Conservation (phyloP, 2,329 filamentous ascomycete genomes). For the Colletotrichum truncatum region DNA sequence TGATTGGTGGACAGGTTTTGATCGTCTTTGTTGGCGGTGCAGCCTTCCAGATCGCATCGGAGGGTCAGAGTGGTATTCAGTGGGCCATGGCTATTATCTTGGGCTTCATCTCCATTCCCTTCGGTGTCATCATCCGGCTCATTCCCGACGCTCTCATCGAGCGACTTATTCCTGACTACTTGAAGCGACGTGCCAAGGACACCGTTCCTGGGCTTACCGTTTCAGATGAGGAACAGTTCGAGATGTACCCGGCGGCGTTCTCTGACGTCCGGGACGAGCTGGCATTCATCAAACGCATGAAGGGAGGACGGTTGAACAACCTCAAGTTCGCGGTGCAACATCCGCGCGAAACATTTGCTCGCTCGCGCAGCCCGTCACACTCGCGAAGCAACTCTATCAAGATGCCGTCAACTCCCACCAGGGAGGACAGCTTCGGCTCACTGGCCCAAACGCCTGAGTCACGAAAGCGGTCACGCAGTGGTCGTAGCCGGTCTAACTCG, state of each 20-base stretch:
- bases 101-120: slow-evolving; percentile 84
- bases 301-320: slow-evolving; percentile 83
- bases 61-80: slow-evolving; percentile 73
- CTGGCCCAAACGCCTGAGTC: slow-evolving; percentile 66
- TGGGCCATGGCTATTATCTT: slow-evolving; percentile 91
- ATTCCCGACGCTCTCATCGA: slow-evolving; percentile 78
- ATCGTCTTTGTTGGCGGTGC: slow-evolving; percentile 88
- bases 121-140: slow-evolving; percentile 82
- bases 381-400: slow-evolving; percentile 71
- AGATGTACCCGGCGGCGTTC: slow-evolving; percentile 75
- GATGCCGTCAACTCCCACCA: slow-evolving; percentile 70
- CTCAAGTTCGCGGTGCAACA: slow-evolving; percentile 82
- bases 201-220: slow-evolving; percentile 65
- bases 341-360: slow-evolving; percentile 74
- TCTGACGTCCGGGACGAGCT: slow-evolving; percentile 83
- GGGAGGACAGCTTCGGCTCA: slow-evolving; percentile 60
- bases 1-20: slow-evolving; percentile 88
- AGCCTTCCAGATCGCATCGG: slow-evolving; percentile 77
- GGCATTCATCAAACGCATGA: slow-evolving; percentile 80
- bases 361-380: slow-evolving; percentile 70
- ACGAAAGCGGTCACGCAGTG: slow-evolving; percentile 73
- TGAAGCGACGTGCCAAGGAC: slow-evolving; percentile 56
- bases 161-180: slow-evolving; percentile 59
- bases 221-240: slow-evolving; percentile 73
- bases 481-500: slow-evolving; percentile 72